Evolutionary conservation across 495 filamentous ascomycete genomes (phyloP).

Genomic region (Chaetomium tenue): DNA sequence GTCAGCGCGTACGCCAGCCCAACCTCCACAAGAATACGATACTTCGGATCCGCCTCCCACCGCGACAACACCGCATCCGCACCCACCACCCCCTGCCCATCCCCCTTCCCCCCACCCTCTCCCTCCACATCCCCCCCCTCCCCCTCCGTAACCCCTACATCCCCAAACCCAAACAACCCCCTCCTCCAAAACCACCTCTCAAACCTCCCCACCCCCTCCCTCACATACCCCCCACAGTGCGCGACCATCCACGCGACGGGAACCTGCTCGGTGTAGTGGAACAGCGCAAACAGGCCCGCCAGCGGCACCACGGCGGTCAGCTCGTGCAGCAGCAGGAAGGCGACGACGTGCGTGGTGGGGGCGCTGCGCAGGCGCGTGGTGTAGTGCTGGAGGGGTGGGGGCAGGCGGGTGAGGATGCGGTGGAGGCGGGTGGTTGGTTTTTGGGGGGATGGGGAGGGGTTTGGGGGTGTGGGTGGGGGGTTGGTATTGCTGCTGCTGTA

Average conservation of each 20-base stretch:
- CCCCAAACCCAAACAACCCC: conserved; percentile 49
- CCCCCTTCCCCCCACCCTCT: conserved; percentile 19
- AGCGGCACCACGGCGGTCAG: conserved; percentile 81
- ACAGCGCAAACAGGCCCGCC: conserved; percentile 66
- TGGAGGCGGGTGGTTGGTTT: conserved; percentile 40
- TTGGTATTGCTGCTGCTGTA: neutral
- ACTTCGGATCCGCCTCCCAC: conserved; percentile 40
- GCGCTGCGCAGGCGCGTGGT: conserved; percentile 66
- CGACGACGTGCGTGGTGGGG: conserved; percentile 75
- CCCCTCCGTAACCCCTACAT: too few species aligned
- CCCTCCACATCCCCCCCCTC: too few species aligned
- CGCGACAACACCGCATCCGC: conserved; percentile 26
- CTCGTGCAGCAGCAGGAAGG: conserved; percentile 91
- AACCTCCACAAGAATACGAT: conserved; percentile 62
- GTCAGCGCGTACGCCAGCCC: conserved; percentile 86
- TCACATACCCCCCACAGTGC: conserved; percentile 42
- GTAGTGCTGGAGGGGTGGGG: conserved; percentile 58
- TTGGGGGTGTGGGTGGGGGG: neutral
- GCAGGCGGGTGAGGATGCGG: conserved; percentile 60
- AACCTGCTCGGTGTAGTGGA: conserved; percentile 70
- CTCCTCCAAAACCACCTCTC: conserved; percentile 46
- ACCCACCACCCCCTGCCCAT: conserved; percentile 13
- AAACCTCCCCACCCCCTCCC: conserved; percentile 47
- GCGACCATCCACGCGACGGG: conserved; percentile 50
- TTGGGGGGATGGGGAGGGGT: neutral